Base-by-base conservation (phyloP, 352 stramenopile genomes). In the Phytophthora multivora region DNA sequence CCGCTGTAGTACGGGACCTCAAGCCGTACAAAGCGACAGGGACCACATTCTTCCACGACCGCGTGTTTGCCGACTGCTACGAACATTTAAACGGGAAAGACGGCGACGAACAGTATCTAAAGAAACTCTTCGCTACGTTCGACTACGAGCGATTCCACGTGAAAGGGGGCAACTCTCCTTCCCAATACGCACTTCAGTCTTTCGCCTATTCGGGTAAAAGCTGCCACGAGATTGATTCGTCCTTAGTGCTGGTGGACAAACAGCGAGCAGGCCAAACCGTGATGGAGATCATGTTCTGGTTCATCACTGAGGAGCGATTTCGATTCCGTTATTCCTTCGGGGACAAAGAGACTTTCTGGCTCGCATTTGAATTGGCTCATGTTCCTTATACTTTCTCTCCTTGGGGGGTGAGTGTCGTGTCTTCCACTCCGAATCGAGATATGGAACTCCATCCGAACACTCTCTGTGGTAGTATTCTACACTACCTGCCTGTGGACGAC, bases 141-240 rank as follows among this genome's bases (percentile, higher is more conserved):
- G 31, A 63, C 40, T 69, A 69, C 39, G 31, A n/a, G 0, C 53
- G 33, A n/a, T 69, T 69, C n/a, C 58, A 69, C 15, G 28, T 69
- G 15, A 40, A 31, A 3, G 45, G 21, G 23, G 53, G 60, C 7
- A 42, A 68, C n/a, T 41, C 45, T 21, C 53, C 53, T 19, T 69
- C 60, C 0, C 26, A 63, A 4, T 40, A 64, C 25, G 45, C 41
- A 13, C 15, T 63, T 3, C 19, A 46, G 19, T 64, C 53, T 10
- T 69, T 69, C n/a, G 60, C 60, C 2, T 69, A 64, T 40, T 45
- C 36, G 13, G 53, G 53, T 0, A 69, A 64, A 35, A 64, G 46
- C 2, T 69, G 60, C 5, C 60, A 69, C n/a, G 60, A 69, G 39
- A 69, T 69, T 46, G 60, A 69, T 28, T 69, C 53, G 2, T 69